These are phyloP conservation scores for Ceratonia siliqua DNA, from an alignment of 306 rosid species.

Conservation along the genomic window DNA sequence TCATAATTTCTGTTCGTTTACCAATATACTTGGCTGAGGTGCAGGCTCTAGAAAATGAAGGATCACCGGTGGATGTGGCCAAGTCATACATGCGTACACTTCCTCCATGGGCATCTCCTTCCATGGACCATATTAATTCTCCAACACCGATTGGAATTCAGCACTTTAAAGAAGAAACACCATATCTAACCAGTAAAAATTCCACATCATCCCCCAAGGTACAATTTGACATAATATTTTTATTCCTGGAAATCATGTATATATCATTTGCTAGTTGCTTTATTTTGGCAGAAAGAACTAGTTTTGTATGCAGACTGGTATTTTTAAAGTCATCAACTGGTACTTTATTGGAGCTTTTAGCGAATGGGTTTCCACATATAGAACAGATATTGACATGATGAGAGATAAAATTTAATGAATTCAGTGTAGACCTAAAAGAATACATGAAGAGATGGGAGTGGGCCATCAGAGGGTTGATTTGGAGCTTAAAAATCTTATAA, in stretches of 20 bases:
- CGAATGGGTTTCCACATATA: background rate
- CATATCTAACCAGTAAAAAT: conserved; percentile 57
- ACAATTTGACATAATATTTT: conserved; percentile 26
- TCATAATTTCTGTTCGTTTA: conserved; percentile 9
- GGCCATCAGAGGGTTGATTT: background rate
- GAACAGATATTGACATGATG: background rate
- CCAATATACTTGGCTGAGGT: conserved; percentile 16
- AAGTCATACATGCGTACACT: conserved; percentile 79
- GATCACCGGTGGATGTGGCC: conserved; percentile 89
- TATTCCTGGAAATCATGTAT: background rate
- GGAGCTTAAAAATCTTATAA: background rate
- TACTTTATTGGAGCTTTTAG: conserved; percentile 17
- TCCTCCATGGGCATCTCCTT: conserved; percentile 88
- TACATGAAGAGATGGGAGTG: background rate
- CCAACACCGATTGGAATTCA: conserved; percentile 52
- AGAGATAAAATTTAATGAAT: background rate
- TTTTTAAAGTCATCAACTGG: background rate
- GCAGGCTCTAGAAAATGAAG: conserved; percentile 65
- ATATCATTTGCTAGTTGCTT: background rate
- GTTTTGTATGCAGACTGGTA: background rate
- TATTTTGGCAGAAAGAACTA: background rate
- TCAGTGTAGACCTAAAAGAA: no score
- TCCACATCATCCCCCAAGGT: conserved; percentile 66
- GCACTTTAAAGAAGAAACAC: conserved; percentile 67
- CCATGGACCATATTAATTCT: conserved; percentile 52